A percentile compares a stretch with the other conserved stretches of the same genome.
Evolutionary conservation across 345 rosid species (phyloP).

Genomic region (Eutrema heterophyllum): DNA sequence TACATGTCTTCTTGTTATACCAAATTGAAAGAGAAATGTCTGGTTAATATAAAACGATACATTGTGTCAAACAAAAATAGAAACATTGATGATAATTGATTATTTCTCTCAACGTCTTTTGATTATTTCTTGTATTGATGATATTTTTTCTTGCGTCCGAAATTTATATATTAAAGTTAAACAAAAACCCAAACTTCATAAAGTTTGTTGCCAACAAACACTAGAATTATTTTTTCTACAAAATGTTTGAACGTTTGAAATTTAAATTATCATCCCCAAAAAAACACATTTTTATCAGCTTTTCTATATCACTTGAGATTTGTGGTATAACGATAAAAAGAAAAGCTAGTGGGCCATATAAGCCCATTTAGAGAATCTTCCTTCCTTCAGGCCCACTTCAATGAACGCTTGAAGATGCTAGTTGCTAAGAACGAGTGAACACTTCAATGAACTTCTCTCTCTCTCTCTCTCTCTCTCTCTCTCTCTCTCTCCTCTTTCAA

Average conservation of each 20-base stretch:
- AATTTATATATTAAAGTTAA: neutral
- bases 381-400: neutral
- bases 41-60: too few relatives aligned
- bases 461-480: neutral
- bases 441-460: slow-evolving; percentile 5
- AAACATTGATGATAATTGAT: too few relatives aligned
- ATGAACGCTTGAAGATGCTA: slow-evolving; percentile 3
- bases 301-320: too few relatives aligned
- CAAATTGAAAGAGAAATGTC: neutral
- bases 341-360: neutral
- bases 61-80: too few relatives aligned
- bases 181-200: too few relatives aligned
- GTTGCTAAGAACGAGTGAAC: neutral
- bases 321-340: neutral
- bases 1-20: slow-evolving; percentile 6
- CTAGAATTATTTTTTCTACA: too few relatives aligned
- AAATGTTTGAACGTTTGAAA: too few relatives aligned
- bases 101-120: neutral
- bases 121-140: neutral
- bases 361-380: neutral
- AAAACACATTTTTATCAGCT: too few relatives aligned
- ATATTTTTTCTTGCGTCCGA: too few relatives aligned
- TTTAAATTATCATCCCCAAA: too few relatives aligned
- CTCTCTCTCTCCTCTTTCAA: slow-evolving; percentile 6
- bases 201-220: too few relatives aligned